Evolutionary conservation across 352 stramenopile genomes (phyloP).

Genomic region (Detonula confervacea): DNA sequence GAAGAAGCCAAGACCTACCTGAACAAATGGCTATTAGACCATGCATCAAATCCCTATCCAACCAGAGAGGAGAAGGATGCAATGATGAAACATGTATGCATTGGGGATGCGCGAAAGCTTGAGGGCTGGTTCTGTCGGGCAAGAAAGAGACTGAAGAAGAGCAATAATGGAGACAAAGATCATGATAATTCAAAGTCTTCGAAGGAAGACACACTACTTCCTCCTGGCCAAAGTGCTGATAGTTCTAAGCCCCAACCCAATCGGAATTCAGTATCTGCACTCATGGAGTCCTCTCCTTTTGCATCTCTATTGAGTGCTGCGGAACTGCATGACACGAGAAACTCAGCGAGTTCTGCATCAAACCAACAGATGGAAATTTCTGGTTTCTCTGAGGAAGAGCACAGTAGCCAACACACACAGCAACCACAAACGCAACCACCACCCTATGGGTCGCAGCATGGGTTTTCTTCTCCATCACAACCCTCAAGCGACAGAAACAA

Average conservation of each 20-base stretch:
- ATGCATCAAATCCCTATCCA: conserved; percentile 52
- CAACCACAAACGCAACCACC: conserved; percentile 5
- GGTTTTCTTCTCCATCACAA: conserved; percentile 7
- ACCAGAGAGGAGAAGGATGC: conserved; percentile 49
- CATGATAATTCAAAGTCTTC: neutral
- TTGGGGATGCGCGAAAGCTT: conserved; percentile 38
- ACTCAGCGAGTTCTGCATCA: conserved; percentile 3
- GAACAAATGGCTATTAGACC: conserved; percentile 41
- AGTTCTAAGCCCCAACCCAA: neutral
- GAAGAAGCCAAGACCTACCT: conserved; percentile 53
- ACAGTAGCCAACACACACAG: neutral
- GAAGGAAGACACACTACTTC: neutral
- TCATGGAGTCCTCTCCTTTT: conserved; percentile 16
- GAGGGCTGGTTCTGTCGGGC: conserved; percentile 54
- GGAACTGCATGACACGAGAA: conserved; percentile 17
- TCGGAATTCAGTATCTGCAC: conserved; percentile 5
- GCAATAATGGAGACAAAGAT: conserved; percentile 7
- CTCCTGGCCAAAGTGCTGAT: neutral
- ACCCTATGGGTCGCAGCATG: conserved; percentile 16
- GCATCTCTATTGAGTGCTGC: conserved; percentile 38
- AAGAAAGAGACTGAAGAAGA: conserved; percentile 38
- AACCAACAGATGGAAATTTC: conserved; percentile 4
- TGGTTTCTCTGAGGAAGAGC: neutral
- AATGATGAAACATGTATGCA: conserved; percentile 48
- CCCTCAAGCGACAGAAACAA: no score